These are phyloP conservation scores for Aspergillus bertholletiae DNA, from an alignment of 495 filamentous ascomycete species.

Conservation along the genomic window DNA sequence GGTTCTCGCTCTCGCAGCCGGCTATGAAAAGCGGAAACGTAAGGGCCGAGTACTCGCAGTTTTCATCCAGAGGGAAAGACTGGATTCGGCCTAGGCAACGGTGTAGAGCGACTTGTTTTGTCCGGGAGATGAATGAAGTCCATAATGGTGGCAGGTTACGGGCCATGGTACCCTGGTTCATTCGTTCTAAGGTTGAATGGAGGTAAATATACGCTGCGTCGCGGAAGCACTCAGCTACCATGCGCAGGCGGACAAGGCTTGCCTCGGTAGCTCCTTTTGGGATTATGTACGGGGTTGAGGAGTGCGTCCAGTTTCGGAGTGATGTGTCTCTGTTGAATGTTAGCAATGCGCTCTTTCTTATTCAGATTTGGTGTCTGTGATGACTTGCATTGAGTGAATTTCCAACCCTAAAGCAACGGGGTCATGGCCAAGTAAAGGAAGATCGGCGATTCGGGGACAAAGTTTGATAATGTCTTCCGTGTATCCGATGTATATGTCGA, in stretches of 20 bases:
- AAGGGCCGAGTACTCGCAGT: conserved; percentile 42
- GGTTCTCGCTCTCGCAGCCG: conserved; percentile 30
- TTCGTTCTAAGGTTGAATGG: conserved; percentile 37
- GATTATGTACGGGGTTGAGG: conserved; percentile 27
- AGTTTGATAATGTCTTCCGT: conserved; percentile 41
- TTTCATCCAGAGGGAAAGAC: conserved; percentile 29
- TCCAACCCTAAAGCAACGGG: conserved; percentile 22
- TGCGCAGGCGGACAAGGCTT: conserved; percentile 33
- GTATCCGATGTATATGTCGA: conserved; percentile 45
- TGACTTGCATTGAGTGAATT: conserved; percentile 33
- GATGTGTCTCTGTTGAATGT: conserved; percentile 28
- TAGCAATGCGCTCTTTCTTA: background rate
- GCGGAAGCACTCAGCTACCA: conserved; percentile 45
- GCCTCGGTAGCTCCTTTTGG: conserved; percentile 28
- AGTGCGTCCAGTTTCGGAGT: conserved; percentile 36
- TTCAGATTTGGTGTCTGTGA: background rate
- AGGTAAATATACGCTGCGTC: conserved; percentile 42
- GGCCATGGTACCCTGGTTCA: conserved; percentile 10
- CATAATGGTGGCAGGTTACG: background rate
- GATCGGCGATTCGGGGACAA: conserved; percentile 36
- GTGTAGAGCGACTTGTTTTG: conserved; percentile 29
- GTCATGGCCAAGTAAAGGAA: conserved; percentile 26
- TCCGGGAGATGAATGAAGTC: conserved; percentile 19
- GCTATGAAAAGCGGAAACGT: conserved; percentile 44
- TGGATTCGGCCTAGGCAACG: conserved; percentile 28